Evolutionary conservation across 2,329 filamentous ascomycete species (phyloP), one percentile per base, ranked within the genome.

Genomic region (Didymella sp.): DNA sequence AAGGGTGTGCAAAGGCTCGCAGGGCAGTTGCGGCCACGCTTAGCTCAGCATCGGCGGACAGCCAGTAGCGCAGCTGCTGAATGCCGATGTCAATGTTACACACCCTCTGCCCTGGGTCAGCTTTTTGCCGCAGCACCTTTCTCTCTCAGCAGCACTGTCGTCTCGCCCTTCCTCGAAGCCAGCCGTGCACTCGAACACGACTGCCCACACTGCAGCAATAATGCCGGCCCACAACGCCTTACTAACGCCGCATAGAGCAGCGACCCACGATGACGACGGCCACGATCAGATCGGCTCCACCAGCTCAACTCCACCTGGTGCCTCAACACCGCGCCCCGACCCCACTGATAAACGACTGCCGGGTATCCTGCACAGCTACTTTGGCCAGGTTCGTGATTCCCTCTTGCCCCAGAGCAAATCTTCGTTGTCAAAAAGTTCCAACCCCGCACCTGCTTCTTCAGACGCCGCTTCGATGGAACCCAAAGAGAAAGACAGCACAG

Each of bases 301-400:
- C 76, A 89, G 91, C 69, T 93, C 91, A 51, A 95, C 92, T 70
- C 90, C 92, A 72, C 96, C 93, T 68, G 92, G 93, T 73, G 87
- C 96, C 77, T 90, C 92, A 66, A 99, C 95, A 62, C 95, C 95
- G 67, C 90, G 93, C 73, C 95, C 95, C 67, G 94, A 98, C 79
- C 89, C 90, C 63, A 89, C 90, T 73, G 95, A 99, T 82, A 97
- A 96, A 81, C 90, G 95, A 80, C 84, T 96, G 75, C 95, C 95
- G 68, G 91, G 92, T 76, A 96, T 98, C 82, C 89, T 95, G 85
- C 86, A 88, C 78, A 96, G 89, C 84, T 97, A 95, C 84, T 96
- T 98, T 85, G 90, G 89, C 82, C 95, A 99, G 94, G 95, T 99
- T 96, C 89, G 95, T 97, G 85, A 86, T 65, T 77, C 75, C 71